These are phyloP conservation scores for Gypsophila paniculata DNA, from an alignment of 179 eudicot genomes.

Conservation along the genomic window DNA sequence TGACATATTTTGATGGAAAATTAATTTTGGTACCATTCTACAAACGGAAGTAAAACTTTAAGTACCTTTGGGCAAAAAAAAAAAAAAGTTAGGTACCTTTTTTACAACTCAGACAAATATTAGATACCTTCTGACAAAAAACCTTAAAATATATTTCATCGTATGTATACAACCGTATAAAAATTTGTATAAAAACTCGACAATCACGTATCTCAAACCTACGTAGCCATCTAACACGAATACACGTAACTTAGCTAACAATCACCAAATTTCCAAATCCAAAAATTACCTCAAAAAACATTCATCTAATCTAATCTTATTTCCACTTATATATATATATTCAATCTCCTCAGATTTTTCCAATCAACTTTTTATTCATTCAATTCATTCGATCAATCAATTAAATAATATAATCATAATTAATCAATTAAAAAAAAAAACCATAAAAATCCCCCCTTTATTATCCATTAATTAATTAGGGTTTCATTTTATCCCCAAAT, in stretches of 20 bases:
- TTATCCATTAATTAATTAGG: slow-evolving; percentile 1
- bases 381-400: not conserved
- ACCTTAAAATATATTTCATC: no score
- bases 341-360: not conserved
- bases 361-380: not conserved
- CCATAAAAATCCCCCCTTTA: not conserved
- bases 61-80: no score
- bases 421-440: no score
- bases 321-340: not conserved
- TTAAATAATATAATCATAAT: not conserved
- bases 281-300: not conserved
- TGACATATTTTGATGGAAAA: no score
- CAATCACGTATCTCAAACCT: not conserved
- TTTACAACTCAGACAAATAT: no score
- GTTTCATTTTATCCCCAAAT: not conserved
- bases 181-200: not conserved
- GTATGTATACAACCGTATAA: no score
- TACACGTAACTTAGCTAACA: not conserved
- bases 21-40: no score
- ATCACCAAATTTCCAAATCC: not conserved
- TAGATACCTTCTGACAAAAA: no score
- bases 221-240: not conserved
- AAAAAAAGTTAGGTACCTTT: no score
- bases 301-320: no score
- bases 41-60: no score